A percentile compares a stretch with the other conserved stretches of the same genome.
These are phyloP conservation scores for Jatropha podagrica DNA, from an alignment of 441 rosid genomes.

Conservation along the genomic window DNA sequence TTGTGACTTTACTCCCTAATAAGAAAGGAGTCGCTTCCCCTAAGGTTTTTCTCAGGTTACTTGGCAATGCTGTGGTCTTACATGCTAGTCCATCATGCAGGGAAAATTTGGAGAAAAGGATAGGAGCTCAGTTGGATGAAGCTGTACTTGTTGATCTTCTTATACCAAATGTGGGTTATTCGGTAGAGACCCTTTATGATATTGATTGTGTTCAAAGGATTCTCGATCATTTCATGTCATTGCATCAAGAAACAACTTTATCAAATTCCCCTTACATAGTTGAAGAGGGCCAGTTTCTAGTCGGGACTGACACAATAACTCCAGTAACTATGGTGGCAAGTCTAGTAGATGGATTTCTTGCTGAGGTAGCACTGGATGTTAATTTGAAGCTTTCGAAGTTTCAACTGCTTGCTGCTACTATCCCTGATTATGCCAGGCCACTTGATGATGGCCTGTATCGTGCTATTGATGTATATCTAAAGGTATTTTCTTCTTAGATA, in stretches of 20 bases:
- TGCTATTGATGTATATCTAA: constrained; percentile 78
- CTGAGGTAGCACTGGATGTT: constrained; percentile 90
- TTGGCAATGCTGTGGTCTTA: constrained; percentile 67
- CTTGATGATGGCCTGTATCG: constrained; percentile 88
- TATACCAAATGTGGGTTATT: constrained; percentile 75
- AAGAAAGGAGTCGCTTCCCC: constrained; percentile 55
- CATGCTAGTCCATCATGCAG: constrained; percentile 53
- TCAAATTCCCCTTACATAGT: constrained; percentile 37
- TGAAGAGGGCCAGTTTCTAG: constrained; percentile 53
- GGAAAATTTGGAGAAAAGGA: constrained; percentile 66
- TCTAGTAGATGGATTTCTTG: constrained; percentile 78
- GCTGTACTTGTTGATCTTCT: constrained; percentile 78
- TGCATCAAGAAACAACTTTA: constrained; percentile 38
- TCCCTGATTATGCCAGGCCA: constrained; percentile 87
- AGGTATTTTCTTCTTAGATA: constrained; percentile 42
- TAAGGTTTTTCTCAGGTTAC: constrained; percentile 69
- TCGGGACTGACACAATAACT: constrained; percentile 45
- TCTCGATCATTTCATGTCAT: constrained; percentile 67
- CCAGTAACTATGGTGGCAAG: constrained; percentile 71
- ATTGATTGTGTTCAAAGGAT: constrained; percentile 82
- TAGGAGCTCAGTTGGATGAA: constrained; percentile 74
- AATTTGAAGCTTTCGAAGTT: constrained; percentile 81
- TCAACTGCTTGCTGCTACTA: constrained; percentile 63
- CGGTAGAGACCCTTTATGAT: constrained; percentile 81
- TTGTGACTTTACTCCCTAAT: constrained; percentile 62